These are phyloP conservation scores for Rhizophora mangle DNA, from an alignment of 345 rosid genomes.

Conservation along the genomic window DNA sequence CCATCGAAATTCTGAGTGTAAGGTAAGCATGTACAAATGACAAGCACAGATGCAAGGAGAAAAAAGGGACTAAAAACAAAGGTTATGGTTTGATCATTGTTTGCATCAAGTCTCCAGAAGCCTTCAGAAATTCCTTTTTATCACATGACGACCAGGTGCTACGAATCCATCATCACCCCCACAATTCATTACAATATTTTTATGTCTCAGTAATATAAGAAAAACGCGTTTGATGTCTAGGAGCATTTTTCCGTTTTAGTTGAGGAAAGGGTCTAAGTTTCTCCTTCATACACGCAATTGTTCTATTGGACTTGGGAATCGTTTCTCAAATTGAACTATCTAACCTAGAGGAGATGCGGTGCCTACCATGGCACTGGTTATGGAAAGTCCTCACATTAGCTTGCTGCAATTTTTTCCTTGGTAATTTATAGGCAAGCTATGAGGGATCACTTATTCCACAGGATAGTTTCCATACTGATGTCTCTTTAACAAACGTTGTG, in stretches of 20 bases:
- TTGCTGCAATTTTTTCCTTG: not conserved
- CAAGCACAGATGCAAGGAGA: too few relatives aligned
- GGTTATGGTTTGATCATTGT: too few relatives aligned
- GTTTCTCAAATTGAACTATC: slow-evolving; percentile 3
- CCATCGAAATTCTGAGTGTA: too few relatives aligned
- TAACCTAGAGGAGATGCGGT: not conserved
- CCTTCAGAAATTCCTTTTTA: too few relatives aligned
- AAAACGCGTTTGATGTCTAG: slow-evolving; percentile 13
- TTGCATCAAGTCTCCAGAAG: too few relatives aligned
- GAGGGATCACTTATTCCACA: not conserved
- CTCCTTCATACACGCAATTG: not conserved
- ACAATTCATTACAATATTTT: too few relatives aligned
- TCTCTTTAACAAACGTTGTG: not conserved
- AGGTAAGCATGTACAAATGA: too few relatives aligned
- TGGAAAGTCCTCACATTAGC: not conserved
- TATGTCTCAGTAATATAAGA: slow-evolving; percentile 16
- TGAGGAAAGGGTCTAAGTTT: not conserved
- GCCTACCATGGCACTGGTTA: slow-evolving; percentile 8
- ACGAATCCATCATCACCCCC: too few relatives aligned
- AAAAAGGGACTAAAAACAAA: too few relatives aligned
- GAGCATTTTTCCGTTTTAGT: slow-evolving; percentile 12
- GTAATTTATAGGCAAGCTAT: not conserved
- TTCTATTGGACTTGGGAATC: slow-evolving; percentile 2
- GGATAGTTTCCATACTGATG: not conserved
- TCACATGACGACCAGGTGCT: too few relatives aligned